Conservation (phyloP, 176 grass and related monocot genomes). For the Musa schizocarpa region DNA sequence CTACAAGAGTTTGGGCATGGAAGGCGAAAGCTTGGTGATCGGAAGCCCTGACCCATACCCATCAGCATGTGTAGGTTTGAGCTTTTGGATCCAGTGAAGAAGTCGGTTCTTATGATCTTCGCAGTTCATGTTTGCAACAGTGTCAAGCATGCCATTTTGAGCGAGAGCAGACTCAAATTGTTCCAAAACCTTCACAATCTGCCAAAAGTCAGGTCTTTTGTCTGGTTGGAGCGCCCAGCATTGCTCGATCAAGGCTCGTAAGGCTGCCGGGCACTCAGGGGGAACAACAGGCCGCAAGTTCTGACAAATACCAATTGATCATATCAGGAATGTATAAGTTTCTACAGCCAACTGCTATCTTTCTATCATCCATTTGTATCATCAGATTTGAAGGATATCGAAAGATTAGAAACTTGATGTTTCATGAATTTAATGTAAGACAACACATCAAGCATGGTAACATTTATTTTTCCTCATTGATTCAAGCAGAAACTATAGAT, state of each 20-base stretch:
- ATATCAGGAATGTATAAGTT: not conserved
- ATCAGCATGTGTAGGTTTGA: not conserved
- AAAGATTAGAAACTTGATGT: no score
- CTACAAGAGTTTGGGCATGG: conserved; percentile 13
- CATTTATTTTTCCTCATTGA: no score
- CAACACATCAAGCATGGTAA: not conserved
- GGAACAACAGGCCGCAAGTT: not conserved
- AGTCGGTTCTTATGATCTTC: conserved; percentile 11
- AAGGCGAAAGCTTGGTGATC: not conserved
- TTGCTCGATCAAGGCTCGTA: conserved; percentile 9
- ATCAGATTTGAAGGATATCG: no score
- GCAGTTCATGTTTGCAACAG: not conserved
- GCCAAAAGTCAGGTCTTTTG: conserved; percentile 4
- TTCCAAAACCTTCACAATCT: conserved; percentile 11
- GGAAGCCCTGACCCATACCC: not conserved
- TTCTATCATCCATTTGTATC: no score
- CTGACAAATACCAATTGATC: not conserved
- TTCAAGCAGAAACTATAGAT: no score
- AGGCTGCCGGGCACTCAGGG: not conserved
- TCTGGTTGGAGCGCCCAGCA: conserved; percentile 3
- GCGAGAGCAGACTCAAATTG: conserved; percentile 3
- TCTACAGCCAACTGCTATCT: not conserved
- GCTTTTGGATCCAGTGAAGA: conserved; percentile 10
- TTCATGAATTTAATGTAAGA: not conserved
- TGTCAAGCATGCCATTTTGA: conserved; percentile 5